A percentile compares a stretch with the other conserved stretches of the same genome.
Evolutionary conservation across 2,329 filamentous ascomycete genomes (phyloP).

Genomic region (Zasmidium citrigriseum): DNA sequence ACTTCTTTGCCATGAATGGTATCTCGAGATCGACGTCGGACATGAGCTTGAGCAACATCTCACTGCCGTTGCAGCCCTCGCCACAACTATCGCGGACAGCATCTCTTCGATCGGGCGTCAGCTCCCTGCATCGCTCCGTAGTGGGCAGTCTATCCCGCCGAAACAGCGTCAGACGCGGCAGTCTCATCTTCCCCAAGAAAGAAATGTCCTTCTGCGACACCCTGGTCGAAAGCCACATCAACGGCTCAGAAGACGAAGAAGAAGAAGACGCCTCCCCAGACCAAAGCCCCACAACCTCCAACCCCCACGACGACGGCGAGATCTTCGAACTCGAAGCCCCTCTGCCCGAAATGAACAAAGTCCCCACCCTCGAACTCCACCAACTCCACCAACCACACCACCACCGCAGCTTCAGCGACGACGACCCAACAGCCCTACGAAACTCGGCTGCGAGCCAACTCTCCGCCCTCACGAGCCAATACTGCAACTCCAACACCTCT

Average conservation of each 20-base stretch:
- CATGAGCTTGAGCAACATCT: conserved; percentile 19
- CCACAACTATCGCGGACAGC: conserved; percentile 32
- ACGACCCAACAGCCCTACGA: neutral
- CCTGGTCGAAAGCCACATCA: conserved; percentile 41
- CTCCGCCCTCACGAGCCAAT: conserved; percentile 1
- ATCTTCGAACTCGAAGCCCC: conserved; percentile 4
- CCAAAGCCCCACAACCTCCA: neutral
- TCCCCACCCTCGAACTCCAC: conserved; percentile 20
- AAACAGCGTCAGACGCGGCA: conserved; percentile 22
- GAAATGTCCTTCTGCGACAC: conserved; percentile 40
- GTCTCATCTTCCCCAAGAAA: conserved; percentile 15
- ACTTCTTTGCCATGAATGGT: conserved; percentile 33
- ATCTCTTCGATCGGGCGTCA: conserved; percentile 39
- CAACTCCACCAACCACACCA: conserved; percentile 5
- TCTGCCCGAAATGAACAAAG: neutral
- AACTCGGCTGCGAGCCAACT: conserved; percentile 2
- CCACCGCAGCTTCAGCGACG: neutral
- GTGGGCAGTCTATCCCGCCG: conserved; percentile 30
- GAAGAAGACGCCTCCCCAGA: neutral
- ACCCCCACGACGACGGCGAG: neutral
- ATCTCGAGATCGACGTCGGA: conserved; percentile 23
- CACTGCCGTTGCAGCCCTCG: conserved; percentile 18
- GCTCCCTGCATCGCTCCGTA: conserved; percentile 30
- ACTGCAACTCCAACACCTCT: conserved; percentile 1
- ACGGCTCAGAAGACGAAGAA: conserved; percentile 26